Evolutionary conservation across 106 monocot species (phyloP).

Genomic region (Allium cepa): DNA sequence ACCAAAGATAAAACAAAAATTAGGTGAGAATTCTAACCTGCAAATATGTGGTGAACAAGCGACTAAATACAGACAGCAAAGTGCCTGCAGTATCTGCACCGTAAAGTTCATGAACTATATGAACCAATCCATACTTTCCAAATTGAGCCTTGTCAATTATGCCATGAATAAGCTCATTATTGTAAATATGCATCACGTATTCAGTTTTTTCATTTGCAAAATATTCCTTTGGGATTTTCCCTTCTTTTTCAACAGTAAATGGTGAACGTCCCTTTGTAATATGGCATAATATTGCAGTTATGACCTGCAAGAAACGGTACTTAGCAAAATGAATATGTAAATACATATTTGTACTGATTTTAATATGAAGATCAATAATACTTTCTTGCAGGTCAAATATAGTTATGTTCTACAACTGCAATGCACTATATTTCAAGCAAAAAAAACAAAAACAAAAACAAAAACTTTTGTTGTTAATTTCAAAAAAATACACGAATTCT

Average conservation of each 20-base stretch:
- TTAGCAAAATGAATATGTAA: neutral
- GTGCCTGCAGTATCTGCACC: constrained; percentile 77
- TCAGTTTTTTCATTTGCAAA: constrained; percentile 42
- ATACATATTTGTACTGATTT: too few species aligned
- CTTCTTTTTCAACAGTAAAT: constrained; percentile 59
- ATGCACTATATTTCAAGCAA: neutral
- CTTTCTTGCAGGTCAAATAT: too few species aligned
- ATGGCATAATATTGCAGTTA: constrained; percentile 62
- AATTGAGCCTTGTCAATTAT: constrained; percentile 97
- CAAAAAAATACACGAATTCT: too few species aligned
- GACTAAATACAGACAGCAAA: constrained; percentile 77
- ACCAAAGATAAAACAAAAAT: neutral
- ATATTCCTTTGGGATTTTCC: constrained; percentile 69
- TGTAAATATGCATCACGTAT: constrained; percentile 35
- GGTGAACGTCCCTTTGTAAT: constrained; percentile 62
- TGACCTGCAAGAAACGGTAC: constrained; percentile 44
- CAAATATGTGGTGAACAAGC: constrained; percentile 77
- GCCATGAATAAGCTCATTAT: constrained; percentile 89
- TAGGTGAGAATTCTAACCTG: constrained; percentile 47
- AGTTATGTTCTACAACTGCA: neutral
- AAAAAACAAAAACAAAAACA: neutral
- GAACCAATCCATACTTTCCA: constrained; percentile 86
- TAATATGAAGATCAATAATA: too few species aligned
- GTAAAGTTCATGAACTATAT: constrained; percentile 89
- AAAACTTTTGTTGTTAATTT: too few species aligned